A percentile compares a stretch with the other conserved stretches of the same genome.
These are phyloP conservation scores for Verbena officinalis DNA, from an alignment of 257 asterid species.

Conservation along the genomic window DNA sequence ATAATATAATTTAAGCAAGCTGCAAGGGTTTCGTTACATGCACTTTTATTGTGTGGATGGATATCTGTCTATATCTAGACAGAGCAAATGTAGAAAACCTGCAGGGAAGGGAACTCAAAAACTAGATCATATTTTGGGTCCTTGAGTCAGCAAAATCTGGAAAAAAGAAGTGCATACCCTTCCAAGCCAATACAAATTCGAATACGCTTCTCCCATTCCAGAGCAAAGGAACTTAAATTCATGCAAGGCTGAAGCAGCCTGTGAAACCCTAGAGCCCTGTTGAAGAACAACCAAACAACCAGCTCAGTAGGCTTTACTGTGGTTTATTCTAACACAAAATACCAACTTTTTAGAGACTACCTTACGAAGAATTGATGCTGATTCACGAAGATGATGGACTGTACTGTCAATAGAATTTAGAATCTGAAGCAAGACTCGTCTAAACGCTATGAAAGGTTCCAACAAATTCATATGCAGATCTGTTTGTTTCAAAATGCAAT, in stretches of 20 bases:
- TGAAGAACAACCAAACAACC: constrained; percentile 24
- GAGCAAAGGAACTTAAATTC: constrained; percentile 79
- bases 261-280: constrained; percentile 87
- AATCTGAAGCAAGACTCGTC: constrained; percentile 79
- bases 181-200: constrained; percentile 86
- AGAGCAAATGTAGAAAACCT: neutral
- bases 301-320: constrained; percentile 29
- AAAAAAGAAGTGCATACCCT: constrained; percentile 48
- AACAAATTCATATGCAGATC: constrained; percentile 91
- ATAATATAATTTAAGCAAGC: constrained; percentile 14
- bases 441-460: constrained; percentile 94
- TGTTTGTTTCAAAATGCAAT: constrained; percentile 64
- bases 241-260: constrained; percentile 93
- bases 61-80: constrained; percentile 20
- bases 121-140: constrained; percentile 4
- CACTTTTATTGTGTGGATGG: constrained; percentile 3
- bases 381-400: constrained; percentile 77
- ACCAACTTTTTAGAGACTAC: constrained; percentile 43
- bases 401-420: constrained; percentile 60
- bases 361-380: constrained; percentile 94
- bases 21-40: constrained; percentile 20
- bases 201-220: constrained; percentile 59
- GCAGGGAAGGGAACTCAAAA: constrained; percentile 25
- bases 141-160: constrained; percentile 19
- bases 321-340: constrained; percentile 15